Base-by-base conservation (phyloP, 2,329 filamentous ascomycete species). In the Aureobasidium sp. region DNA sequence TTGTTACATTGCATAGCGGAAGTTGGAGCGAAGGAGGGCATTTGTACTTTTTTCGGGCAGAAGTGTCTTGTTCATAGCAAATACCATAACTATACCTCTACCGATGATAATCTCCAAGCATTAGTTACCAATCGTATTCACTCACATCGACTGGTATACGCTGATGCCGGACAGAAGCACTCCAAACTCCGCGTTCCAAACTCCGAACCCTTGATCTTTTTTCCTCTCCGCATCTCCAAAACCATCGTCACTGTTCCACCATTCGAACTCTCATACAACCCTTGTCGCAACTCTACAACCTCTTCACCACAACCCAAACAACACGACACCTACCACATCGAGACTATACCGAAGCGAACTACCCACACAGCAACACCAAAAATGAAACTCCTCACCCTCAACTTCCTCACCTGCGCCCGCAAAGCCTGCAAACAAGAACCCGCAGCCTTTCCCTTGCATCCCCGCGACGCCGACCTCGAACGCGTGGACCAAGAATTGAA, bases 351-450 rank as follows among this genome's bases (percentile, higher is more conserved):
- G n/a, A n/a, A n/a, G 21, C 21, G 21, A 21, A 21, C 21, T 21
- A 21, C 21, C 21, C 21, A 21, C 21, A 21, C 1, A n/a, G n/a
- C n/a, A 21, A 21, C 21, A 1, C 21, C 21, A 32, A 39, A 36
- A 60, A 99, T 99, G 94, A 97, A 97, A 76, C 81, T 97, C 65
- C 85, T 97, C 58, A 97, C 91, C 64, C 87, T 96, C 70, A 97
- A 97, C 78, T 99, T 99, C 77, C 81, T 97, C 66, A 94, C 91
- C 70, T 99, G 94, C 81, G 93, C 94, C 65, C 89, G 95, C 73
- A 97, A 97, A 81, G 82, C 89, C 62, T 99, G 94, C 87, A 96
- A 95, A 78, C 83, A 86, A 62, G 86, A 87, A 36, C 80, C 87
- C 6, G 78, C 83, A 57, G 90, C 91, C 30, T 97, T 95, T 72